These are phyloP conservation scores for Hypoxylon sp. DNA, from an alignment of 2,329 filamentous ascomycete genomes.

Conservation along the genomic window DNA sequence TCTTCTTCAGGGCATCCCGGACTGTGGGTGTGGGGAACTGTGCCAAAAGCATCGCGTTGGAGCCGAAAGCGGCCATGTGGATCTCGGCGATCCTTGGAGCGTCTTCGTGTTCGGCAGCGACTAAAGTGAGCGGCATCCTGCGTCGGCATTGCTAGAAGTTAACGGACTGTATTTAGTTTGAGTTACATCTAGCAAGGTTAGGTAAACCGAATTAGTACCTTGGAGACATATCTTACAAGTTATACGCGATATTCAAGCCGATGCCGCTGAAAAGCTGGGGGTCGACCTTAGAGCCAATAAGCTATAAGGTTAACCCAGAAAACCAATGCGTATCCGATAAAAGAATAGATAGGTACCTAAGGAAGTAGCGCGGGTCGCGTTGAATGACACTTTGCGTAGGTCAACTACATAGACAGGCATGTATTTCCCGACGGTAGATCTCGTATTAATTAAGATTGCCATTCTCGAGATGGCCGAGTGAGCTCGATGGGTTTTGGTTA, in stretches of 20 bases:
- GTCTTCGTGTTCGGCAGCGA: slow-evolving; percentile 39
- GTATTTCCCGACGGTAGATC: too few relatives aligned
- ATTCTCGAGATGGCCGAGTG: too few relatives aligned
- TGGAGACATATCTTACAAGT: not conserved
- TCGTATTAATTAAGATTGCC: too few relatives aligned
- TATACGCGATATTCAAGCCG: not conserved
- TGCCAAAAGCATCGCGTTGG: slow-evolving; percentile 49
- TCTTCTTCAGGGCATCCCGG: slow-evolving; percentile 35
- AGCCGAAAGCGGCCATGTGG: slow-evolving; percentile 48
- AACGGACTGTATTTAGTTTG: not conserved
- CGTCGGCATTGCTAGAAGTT: not conserved
- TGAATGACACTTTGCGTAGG: too few relatives aligned
- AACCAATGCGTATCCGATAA: too few relatives aligned
- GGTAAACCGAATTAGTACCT: not conserved
- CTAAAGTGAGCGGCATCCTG: slow-evolving; percentile 33
- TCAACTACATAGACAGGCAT: too few relatives aligned
- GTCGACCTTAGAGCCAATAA: not conserved
- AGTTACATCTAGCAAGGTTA: not conserved
- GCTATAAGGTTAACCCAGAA: too few relatives aligned
- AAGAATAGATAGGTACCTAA: too few relatives aligned
- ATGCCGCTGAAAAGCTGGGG: not conserved
- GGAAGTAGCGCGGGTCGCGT: too few relatives aligned
- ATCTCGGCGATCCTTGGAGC: slow-evolving; percentile 51
- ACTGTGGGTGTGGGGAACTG: slow-evolving; percentile 45
- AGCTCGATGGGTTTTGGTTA: too few relatives aligned